Evolutionary conservation across 306 rosid species (phyloP), one percentile per base, ranked within the genome.

Genomic region (Vigna unguiculata): DNA sequence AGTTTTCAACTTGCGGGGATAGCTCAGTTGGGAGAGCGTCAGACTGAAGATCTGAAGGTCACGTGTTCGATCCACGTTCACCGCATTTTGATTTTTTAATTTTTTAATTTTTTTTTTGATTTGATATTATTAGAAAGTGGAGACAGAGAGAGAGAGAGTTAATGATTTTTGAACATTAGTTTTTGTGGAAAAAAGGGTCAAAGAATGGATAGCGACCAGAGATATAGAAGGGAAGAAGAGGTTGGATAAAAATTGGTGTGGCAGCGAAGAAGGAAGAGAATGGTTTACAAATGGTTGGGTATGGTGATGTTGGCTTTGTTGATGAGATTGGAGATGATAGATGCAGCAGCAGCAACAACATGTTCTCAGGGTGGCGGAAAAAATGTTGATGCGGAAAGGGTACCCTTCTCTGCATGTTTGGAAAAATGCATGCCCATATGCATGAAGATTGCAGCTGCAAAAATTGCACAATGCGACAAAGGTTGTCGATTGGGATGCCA

Each of bases 401-500:
- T 48, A 25, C 0, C 72, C 1, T 0, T 40, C 1, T 0, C 21
- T 0, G 2, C 5, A 0, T 84, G 88, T 48, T 0, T 52, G n/a
- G 0, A 32, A 12, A 28, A 72, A 43, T 84, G 88, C 28, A 34
- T 67, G 17, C n/a, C 28, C 4, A 81, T 84, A 24, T 85, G 85
- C 68, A 78, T 78, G 88, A 25, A 30, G 41, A 34, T 85, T 14
- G n/a, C 0, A 21, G 0, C 0, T 0, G 78, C 81, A 28, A 1
- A 3, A 15, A 7, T 25, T 22, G 21, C 79, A 28, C 20, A 47
- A 20, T 78, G 85, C 38, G 17, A 46, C 16, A 9, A 3, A 3
- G 88, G 76, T 19, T 81, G 88, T 34, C 0, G 0, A 17, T 47
- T 67, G 5, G 85, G 79, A 53, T 85, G 85, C 70, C 15, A 38